These are phyloP conservation scores for Haplosporangium sp. DNA, from an alignment of 371 early-diverging fungal genomes.

Conservation along the genomic window DNA sequence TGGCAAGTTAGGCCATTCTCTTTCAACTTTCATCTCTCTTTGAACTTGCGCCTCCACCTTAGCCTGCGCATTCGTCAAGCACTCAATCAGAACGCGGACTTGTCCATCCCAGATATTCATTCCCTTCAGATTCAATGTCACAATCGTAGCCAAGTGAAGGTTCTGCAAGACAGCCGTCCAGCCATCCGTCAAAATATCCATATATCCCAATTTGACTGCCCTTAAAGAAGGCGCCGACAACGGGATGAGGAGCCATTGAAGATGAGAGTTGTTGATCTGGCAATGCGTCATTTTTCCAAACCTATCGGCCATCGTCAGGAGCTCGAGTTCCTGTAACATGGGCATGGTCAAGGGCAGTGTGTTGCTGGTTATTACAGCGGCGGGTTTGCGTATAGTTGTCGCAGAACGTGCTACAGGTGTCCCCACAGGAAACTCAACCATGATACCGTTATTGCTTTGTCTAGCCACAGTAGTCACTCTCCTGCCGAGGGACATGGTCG, in stretches of 20 bases:
- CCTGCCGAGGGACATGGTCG: background rate
- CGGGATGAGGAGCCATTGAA: slow-evolving; percentile 37
- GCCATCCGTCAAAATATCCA: slow-evolving; percentile 29
- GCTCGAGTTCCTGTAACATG: slow-evolving; percentile 10
- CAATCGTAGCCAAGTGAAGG: slow-evolving; percentile 11
- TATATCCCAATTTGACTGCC: slow-evolving; percentile 12
- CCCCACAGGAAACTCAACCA: slow-evolving; percentile 13
- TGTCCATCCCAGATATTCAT: slow-evolving; percentile 24
- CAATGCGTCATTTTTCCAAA: slow-evolving; percentile 24
- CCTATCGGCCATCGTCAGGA: slow-evolving; percentile 6
- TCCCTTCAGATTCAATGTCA: slow-evolving; percentile 10
- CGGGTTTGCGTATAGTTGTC: background rate
- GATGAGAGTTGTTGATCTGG: slow-evolving; percentile 14
- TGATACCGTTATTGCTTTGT: background rate
- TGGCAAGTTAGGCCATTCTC: background rate
- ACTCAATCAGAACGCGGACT: slow-evolving; percentile 8
- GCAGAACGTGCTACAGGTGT: background rate
- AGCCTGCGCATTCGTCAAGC: background rate
- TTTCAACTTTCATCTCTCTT: background rate
- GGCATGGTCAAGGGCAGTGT: slow-evolving; percentile 11
- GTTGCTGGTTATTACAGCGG: background rate
- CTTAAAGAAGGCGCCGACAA: slow-evolving; percentile 8
- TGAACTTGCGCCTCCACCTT: background rate
- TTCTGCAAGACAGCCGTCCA: slow-evolving; percentile 21
- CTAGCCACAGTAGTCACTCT: background rate